phyloP scores from a whole-genome alignment of 2,329 filamentous ascomycete species.

The Coniochaeta prunicola region DNA sequence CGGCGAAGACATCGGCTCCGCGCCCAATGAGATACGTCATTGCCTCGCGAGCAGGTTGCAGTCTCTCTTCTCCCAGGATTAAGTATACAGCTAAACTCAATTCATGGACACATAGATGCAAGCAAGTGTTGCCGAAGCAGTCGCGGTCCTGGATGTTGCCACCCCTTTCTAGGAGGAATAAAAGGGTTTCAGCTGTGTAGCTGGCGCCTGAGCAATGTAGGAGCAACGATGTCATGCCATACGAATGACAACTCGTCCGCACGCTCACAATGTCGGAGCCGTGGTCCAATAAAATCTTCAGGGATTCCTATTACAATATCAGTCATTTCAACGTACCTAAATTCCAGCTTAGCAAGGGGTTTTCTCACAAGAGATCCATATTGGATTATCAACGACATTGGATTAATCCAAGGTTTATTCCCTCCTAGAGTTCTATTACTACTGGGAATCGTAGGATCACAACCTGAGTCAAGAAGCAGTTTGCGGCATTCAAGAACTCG shows the following conservation, averaged over 20 bases:
- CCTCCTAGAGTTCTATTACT: not conserved
- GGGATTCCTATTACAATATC: too few species aligned
- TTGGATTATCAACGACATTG: too few species aligned
- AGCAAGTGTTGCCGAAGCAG: not conserved
- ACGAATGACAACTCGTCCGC: not conserved
- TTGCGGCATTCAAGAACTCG: not conserved
- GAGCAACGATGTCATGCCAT: not conserved
- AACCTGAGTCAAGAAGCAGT: not conserved
- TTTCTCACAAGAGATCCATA: too few species aligned
- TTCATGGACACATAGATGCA: not conserved
- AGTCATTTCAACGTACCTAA: too few species aligned
- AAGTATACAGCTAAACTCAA: too few species aligned
- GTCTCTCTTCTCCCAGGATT: too few species aligned
- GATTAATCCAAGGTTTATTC: too few species aligned
- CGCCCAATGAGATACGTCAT: not conserved
- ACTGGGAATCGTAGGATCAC: not conserved
- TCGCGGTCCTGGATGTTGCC: not conserved
- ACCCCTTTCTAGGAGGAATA: not conserved
- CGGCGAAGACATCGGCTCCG: not conserved
- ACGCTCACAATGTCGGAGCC: not conserved
- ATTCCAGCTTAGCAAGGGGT: too few species aligned
- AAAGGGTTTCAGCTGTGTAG: not conserved
- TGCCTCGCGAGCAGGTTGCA: too few species aligned
- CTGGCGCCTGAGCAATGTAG: not conserved
- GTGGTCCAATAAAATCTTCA: not conserved